Conservation (phyloP, 2,329 filamentous ascomycete genomes). For the Lanzia echinophila region DNA sequence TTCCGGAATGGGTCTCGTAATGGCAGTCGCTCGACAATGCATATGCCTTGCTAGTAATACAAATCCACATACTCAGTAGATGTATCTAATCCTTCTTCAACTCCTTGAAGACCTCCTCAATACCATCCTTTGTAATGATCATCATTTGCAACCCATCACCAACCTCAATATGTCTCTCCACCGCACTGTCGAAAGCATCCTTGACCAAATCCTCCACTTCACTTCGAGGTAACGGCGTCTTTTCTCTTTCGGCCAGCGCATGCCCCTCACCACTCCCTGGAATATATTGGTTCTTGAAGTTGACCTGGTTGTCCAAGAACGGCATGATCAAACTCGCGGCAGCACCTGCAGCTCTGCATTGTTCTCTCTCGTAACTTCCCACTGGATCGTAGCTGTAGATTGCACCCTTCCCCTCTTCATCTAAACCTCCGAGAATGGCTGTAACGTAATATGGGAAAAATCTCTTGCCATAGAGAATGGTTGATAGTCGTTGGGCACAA, state of each 20-base stretch:
- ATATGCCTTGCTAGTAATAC: conserved; percentile 11
- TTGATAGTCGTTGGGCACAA: conserved; percentile 89
- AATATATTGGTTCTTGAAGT: conserved; percentile 97
- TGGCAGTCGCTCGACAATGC: conserved; percentile 1
- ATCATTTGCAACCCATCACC: conserved; percentile 95
- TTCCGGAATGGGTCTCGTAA: conserved; percentile 9
- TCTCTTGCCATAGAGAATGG: conserved; percentile 92
- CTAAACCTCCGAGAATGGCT: conserved; percentile 87
- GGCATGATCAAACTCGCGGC: conserved; percentile 96
- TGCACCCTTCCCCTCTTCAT: conserved; percentile 89
- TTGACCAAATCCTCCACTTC: conserved; percentile 84
- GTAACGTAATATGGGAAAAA: conserved; percentile 99
- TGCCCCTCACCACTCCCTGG: conserved; percentile 81
- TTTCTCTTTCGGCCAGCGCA: conserved; percentile 64
- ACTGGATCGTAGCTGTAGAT: conserved; percentile 98
- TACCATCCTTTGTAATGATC: conserved; percentile 80
- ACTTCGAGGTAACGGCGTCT: conserved; percentile 61
- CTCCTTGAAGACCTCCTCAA: conserved; percentile 75
- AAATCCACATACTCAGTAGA: conserved; percentile 4
- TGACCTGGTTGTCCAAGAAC: conserved; percentile 98
- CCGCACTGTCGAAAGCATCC: conserved; percentile 96
- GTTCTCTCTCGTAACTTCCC: conserved; percentile 94
- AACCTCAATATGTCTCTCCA: conserved; percentile 98
- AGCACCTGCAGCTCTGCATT: conserved; percentile 88
- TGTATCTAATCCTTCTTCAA: conserved; percentile 77